These are phyloP conservation scores for Candida boleticola DNA, from an alignment of 805 yeast genomes.

Conservation along the genomic window DNA sequence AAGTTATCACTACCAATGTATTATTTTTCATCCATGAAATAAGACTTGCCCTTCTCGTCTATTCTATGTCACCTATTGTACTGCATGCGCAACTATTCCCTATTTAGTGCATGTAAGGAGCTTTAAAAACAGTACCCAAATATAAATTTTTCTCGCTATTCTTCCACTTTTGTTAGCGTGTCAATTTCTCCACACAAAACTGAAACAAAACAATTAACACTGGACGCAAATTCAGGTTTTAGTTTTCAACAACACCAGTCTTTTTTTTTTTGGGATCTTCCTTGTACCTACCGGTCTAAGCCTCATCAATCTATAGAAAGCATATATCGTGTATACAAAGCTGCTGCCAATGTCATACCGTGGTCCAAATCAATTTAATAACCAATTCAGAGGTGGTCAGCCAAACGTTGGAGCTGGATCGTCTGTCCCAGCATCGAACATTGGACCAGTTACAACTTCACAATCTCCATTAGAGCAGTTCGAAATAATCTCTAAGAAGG, in stretches of 20 bases:
- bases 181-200: conserved; percentile 1
- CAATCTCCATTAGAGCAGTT: conserved; percentile 36
- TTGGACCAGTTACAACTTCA: conserved; percentile 26
- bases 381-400: conserved; percentile 26
- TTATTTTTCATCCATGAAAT: too few relatives aligned
- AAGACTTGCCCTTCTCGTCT: too few relatives aligned
- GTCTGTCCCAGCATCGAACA: conserved; percentile 19
- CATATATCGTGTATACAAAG: too few relatives aligned
- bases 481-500: conserved; percentile 49
- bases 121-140: too few relatives aligned
- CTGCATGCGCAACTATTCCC: not conserved
- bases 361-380: conserved; percentile 43
- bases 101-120: too few relatives aligned
- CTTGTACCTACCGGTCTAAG: not conserved
- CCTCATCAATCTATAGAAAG: not conserved
- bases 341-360: conserved; percentile 44
- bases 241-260: not conserved
- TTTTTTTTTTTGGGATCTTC: not conserved
- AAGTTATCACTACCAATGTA: too few relatives aligned
- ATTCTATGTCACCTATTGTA: not conserved
- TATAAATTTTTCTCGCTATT: not conserved
- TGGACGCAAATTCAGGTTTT: too few relatives aligned
- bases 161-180: conserved; percentile 1
- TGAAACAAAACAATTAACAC: too few relatives aligned
- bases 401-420: conserved; percentile 8